These are phyloP conservation scores for Tritrichomonas musculus DNA, from an alignment of 208 protist genomes.

Conservation along the genomic window DNA sequence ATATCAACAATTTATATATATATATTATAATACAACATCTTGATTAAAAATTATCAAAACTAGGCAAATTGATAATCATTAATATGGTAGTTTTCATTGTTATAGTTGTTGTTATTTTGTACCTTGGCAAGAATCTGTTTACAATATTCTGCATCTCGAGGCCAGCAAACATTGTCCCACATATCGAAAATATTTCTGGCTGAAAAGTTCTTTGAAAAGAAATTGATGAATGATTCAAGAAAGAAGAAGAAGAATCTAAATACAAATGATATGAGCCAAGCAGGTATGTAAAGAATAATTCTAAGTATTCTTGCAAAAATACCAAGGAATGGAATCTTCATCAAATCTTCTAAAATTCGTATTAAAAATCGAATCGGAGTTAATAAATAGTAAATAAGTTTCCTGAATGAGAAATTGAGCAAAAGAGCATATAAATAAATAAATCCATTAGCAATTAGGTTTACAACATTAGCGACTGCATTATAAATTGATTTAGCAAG, in stretches of 20 bases:
- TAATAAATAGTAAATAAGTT: not conserved
- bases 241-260: not conserved
- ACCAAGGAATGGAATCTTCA: not conserved
- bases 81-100: too few species aligned
- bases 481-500: not conserved
- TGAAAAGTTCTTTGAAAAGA: not conserved
- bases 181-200: not conserved
- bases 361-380: too few species aligned
- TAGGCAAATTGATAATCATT: too few species aligned
- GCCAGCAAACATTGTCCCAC: not conserved
- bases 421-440: not conserved
- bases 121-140: not conserved
- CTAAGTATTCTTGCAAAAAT: not conserved
- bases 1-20: too few species aligned
- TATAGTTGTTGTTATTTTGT: too few species aligned
- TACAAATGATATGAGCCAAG: not conserved
- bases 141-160: not conserved
- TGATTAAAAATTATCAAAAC: too few species aligned
- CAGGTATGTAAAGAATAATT: not conserved
- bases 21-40: too few species aligned
- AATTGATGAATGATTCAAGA: not conserved
- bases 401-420: not conserved
- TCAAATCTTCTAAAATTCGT: not conserved
- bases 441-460: not conserved
- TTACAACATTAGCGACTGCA: not conserved